Conservation (phyloP, 495 filamentous ascomycete genomes). For the Chaetomium fimeti region DNA sequence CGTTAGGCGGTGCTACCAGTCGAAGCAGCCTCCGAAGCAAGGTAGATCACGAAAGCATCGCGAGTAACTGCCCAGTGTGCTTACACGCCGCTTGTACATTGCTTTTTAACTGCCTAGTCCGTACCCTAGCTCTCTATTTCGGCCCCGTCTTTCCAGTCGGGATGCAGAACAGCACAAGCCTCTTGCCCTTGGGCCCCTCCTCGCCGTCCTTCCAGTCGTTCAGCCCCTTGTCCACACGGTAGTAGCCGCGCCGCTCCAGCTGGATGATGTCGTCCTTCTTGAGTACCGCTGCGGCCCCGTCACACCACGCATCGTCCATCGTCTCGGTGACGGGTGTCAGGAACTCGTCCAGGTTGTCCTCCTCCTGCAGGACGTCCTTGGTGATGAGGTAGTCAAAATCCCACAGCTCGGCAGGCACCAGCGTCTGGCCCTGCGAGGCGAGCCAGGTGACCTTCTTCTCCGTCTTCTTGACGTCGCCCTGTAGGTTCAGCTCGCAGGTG, state of each 20-base stretch:
- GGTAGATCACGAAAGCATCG: too few species aligned
- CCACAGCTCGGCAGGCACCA: constrained; percentile 78
- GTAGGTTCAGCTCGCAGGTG: constrained; percentile 76
- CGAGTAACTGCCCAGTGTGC: too few species aligned
- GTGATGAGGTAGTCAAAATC: constrained; percentile 92
- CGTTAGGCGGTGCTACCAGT: too few species aligned
- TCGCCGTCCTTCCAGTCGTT: constrained; percentile 44
- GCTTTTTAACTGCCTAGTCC: neutral
- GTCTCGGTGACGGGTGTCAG: constrained; percentile 74
- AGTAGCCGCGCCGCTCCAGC: constrained; percentile 91
- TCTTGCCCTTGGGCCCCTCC: constrained; percentile 52
- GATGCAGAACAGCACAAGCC: constrained; percentile 75
- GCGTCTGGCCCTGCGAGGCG: constrained; percentile 66
- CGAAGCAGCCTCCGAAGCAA: too few species aligned
- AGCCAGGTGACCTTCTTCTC: constrained; percentile 96
- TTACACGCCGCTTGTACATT: too few species aligned
- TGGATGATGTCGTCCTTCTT: constrained; percentile 86
- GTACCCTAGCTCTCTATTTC: constrained; percentile 21
- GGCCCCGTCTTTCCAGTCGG: constrained; percentile 55
- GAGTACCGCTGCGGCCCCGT: constrained; percentile 72
- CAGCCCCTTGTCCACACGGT: constrained; percentile 65
- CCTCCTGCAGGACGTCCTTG: constrained; percentile 82
- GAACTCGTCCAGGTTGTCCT: constrained; percentile 78
- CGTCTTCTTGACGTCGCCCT: constrained; percentile 90
- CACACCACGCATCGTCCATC: constrained; percentile 70